Percentiles rank a stretch among this genome's conserved stretches.
Evolutionary conservation across 1,284 basidiomycete species (phyloP).

Genomic region (Tylopilus orsonianus): DNA sequence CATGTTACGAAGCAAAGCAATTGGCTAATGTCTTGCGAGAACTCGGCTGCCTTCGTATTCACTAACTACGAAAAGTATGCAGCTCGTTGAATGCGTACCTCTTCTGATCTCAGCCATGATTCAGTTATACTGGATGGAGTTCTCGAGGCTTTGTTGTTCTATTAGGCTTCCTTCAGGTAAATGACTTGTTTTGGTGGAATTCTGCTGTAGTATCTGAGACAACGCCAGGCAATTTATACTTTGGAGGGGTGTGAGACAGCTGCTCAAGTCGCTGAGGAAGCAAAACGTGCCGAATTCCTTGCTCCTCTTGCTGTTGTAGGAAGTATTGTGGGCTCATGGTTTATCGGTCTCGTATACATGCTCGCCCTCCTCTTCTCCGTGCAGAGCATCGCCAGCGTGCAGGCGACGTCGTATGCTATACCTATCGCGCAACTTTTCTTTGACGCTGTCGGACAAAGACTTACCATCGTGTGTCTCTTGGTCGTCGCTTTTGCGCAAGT

Average conservation of each 20-base stretch:
- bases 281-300: constrained; percentile 53
- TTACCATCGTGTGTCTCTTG: constrained; percentile 53
- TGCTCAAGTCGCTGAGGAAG: constrained; percentile 63
- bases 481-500: constrained; percentile 53
- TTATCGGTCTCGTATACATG: constrained; percentile 59
- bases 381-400: constrained; percentile 50
- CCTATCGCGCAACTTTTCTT: constrained; percentile 60
- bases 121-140: constrained; percentile 56
- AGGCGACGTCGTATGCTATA: constrained; percentile 51
- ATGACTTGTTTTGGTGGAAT: not conserved
- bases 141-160: constrained; percentile 57
- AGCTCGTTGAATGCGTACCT: not conserved
- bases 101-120: constrained; percentile 1
- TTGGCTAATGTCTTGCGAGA: constrained; percentile 36
- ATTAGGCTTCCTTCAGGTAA: constrained; percentile 57
- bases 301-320: constrained; percentile 57
- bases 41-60: constrained; percentile 54
- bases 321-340: constrained; percentile 59
- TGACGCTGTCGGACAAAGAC: constrained; percentile 49
- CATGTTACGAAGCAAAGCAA: not conserved
- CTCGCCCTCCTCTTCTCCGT: constrained; percentile 59
- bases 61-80: constrained; percentile 57
- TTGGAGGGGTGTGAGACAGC: constrained; percentile 65
- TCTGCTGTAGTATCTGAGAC: not conserved
- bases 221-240: constrained; percentile 53